Evolutionary conservation across 257 asterid species (phyloP).

Genomic region (Solanum verrucosum): DNA sequence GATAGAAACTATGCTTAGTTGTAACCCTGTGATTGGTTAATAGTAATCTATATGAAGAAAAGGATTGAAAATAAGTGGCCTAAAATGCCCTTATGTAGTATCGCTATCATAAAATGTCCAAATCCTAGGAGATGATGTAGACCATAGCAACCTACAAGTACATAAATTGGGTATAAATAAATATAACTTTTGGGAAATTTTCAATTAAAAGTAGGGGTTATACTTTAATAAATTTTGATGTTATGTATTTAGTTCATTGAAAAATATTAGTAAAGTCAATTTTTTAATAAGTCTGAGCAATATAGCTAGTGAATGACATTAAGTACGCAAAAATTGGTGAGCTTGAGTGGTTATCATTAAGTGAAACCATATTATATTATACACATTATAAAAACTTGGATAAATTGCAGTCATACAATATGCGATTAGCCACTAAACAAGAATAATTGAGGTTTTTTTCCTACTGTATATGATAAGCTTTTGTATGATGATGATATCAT

Average conservation of each 20-base stretch:
- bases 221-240: neutral
- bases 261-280: neutral
- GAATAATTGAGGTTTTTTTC: neutral
- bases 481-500: neutral
- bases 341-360: neutral
- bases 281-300: neutral
- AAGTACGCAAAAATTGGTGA: neutral
- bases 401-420: neutral
- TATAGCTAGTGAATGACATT: neutral
- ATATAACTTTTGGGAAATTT: neutral
- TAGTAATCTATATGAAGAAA: neutral
- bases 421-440: neutral
- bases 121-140: neutral
- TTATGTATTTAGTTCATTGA: neutral
- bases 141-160: neutral
- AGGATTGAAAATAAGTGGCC: constrained; percentile 19
- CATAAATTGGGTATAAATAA: neutral
- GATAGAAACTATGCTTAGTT: neutral
- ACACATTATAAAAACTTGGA: neutral
- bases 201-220: neutral
- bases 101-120: neutral
- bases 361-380: neutral
- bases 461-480: neutral
- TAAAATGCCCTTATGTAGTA: neutral
- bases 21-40: constrained; percentile 12